A percentile compares a stretch with the other conserved stretches of the same genome.
Evolutionary conservation across 2,329 filamentous ascomycete species (phyloP).

Genomic region (Grosmannia clavigera): DNA sequence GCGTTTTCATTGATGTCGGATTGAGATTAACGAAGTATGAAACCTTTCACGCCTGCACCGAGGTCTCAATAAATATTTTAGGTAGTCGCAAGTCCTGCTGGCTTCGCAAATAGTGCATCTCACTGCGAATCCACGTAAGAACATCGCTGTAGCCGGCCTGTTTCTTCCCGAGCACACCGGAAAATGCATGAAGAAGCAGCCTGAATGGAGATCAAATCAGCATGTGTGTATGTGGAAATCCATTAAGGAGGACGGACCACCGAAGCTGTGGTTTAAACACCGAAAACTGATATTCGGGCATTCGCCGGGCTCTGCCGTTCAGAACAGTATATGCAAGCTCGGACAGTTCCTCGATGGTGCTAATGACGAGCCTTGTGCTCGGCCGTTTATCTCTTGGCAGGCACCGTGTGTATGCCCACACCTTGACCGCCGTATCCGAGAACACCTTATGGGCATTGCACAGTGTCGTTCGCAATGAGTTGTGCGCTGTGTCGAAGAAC

Average conservation of each 20-base stretch:
- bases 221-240: conserved; percentile 4
- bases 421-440: conserved; percentile 64
- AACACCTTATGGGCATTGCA: conserved; percentile 68
- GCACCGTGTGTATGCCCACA: conserved; percentile 48
- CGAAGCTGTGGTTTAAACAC: conserved; percentile 47
- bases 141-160: conserved; percentile 57
- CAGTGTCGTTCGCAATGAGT: conserved; percentile 55
- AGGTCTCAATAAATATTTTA: background rate
- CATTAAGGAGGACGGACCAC: conserved; percentile 36
- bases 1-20: too few species aligned
- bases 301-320: conserved; percentile 38
- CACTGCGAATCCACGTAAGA: conserved; percentile 53
- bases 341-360: conserved; percentile 54
- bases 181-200: conserved; percentile 60
- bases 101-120: conserved; percentile 26
- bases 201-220: conserved; percentile 23
- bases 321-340: conserved; percentile 53
- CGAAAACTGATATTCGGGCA: conserved; percentile 42
- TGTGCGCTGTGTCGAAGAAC: conserved; percentile 72
- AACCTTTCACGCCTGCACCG: too few species aligned
- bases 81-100: conserved; percentile 8
- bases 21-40: background rate
- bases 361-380: conserved; percentile 45
- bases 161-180: conserved; percentile 51
- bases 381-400: conserved; percentile 47